Evolutionary conservation across 2,329 filamentous ascomycete genomes (phyloP), one percentile per base, ranked within the genome.

Genomic region (Trichoderma pleuroti): DNA sequence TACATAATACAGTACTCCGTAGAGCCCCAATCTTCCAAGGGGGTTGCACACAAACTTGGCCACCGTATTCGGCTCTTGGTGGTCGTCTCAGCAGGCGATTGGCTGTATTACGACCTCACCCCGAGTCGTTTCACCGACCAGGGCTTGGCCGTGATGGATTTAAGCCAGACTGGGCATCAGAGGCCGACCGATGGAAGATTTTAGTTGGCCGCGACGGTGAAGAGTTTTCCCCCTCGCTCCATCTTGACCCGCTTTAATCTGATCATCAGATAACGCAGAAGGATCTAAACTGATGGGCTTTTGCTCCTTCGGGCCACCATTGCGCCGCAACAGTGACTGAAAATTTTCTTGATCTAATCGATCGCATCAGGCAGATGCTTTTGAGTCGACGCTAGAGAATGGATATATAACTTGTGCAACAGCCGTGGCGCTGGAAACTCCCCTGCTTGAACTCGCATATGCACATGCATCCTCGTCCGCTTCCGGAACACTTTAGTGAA

Each of bases 301-400:
- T 42, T 39, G n/a, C 64, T 67, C 28, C 21, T 59, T 68, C 54
- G 52, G 54, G 64, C 10, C 32, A 68, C 52, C 65, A 60, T 32
- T 49, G 65, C 54, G 54, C 24, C 36, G 36, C 62, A 65, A 34
- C 30, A 16, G 5, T 54, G 28, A 32, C 61, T 12, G 62, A 36
- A n/a, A 21, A 32, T 34, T 52, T 46, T 60, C 5, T 60, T 60
- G 28, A 68, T 68, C 65, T 68, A 68, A 68, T 68, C 65, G 52
- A 68, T 68, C 65, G 54, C 34, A 68, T 68, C 65, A 68, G 65
- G 65, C 54, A 68, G 36, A 68, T 28, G 14, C 36, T 60, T 68
- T 68, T 67, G 36, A 24, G 36, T 32, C 32, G 65, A 34, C 52
- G 65, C 65, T 68, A 68, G 54, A 68, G 28, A 60, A 67, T 39